Evolutionary conservation across 73 alveolate genomes (phyloP).

Genomic region (Uronychia binucleata): DNA sequence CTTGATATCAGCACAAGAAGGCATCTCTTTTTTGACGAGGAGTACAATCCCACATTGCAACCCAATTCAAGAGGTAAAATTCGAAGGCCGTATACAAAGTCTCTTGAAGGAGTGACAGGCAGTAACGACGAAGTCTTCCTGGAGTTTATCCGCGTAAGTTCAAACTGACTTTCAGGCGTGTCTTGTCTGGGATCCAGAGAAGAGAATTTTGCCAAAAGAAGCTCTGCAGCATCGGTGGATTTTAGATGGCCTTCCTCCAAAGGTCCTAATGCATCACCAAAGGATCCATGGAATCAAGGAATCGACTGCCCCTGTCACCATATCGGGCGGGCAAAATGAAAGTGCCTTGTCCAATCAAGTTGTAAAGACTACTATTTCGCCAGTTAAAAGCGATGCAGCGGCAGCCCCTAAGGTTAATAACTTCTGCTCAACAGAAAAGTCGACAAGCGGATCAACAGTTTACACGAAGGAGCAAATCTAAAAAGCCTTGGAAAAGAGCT

Average conservation of each 20-base stretch:
- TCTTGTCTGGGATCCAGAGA: constrained; percentile 56
- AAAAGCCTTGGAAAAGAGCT: background rate
- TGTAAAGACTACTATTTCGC: too few relatives aligned
- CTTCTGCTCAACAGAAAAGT: background rate
- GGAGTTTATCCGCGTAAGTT: constrained; percentile 21
- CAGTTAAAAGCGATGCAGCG: background rate
- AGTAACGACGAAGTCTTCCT: constrained; percentile 34
- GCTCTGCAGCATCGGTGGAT: constrained; percentile 67
- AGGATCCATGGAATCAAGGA: constrained; percentile 40
- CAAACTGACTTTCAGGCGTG: constrained; percentile 14
- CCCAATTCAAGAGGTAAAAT: constrained; percentile 48
- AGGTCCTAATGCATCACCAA: constrained; percentile 60
- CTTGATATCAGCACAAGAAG: constrained; percentile 38
- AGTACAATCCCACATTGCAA: constrained; percentile 41
- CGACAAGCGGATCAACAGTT: background rate
- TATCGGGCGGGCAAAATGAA: too few relatives aligned
- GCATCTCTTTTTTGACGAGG: constrained; percentile 46
- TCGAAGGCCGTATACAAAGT: constrained; percentile 40
- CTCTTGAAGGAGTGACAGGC: constrained; percentile 32
- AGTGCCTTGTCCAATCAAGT: too few relatives aligned
- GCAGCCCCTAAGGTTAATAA: background rate
- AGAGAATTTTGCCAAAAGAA: constrained; percentile 44
- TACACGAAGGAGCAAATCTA: background rate
- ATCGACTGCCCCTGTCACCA: too few relatives aligned
- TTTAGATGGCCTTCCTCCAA: constrained; percentile 50